Conservation (phyloP, 2,329 filamentous ascomycete species). For the Monosporascus sp. region DNA sequence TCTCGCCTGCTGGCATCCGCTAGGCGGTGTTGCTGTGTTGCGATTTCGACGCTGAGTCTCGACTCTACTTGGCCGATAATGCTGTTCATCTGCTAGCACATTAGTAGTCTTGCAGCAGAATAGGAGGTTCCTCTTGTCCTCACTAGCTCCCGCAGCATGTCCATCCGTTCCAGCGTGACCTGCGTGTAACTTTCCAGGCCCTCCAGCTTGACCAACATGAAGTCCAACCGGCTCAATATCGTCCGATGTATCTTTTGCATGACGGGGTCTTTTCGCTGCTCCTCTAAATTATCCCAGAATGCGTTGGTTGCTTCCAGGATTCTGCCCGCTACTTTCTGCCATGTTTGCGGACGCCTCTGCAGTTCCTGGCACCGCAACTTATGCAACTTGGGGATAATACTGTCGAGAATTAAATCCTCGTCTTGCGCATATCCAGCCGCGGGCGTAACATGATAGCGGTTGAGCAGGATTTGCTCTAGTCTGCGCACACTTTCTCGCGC, state of each 20-base stretch:
- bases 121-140: slow-evolving; percentile 5
- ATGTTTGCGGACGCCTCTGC: slow-evolving; percentile 29
- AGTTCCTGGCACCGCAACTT: slow-evolving; percentile 26
- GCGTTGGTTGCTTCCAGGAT: slow-evolving; percentile 13
- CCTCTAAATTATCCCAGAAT: slow-evolving; percentile 9
- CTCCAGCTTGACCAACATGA: slow-evolving; percentile 28
- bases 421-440: slow-evolving; percentile 12
- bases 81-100: slow-evolving; percentile 23
- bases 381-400: slow-evolving; percentile 23
- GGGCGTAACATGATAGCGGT: slow-evolving; percentile 20
- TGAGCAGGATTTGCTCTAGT: slow-evolving; percentile 23
- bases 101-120: neutral
- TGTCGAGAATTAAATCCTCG: slow-evolving; percentile 21
- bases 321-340: slow-evolving; percentile 19
- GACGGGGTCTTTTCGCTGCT: neutral
- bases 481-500: slow-evolving; percentile 22
- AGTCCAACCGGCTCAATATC: slow-evolving; percentile 24
- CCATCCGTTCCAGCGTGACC: slow-evolving; percentile 28
- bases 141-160: slow-evolving; percentile 28
- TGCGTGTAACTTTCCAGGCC: slow-evolving; percentile 30
- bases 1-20: slow-evolving; percentile 15
- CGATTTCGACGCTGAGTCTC: slow-evolving; percentile 27
- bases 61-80: slow-evolving; percentile 30
- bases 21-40: slow-evolving; percentile 16
- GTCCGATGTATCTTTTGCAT: slow-evolving; percentile 21